A percentile compares a stretch with the other conserved stretches of the same genome.
phyloP scores from a whole-genome alignment of 2,329 filamentous ascomycete genomes.

The Diaporthe helianthi region DNA sequence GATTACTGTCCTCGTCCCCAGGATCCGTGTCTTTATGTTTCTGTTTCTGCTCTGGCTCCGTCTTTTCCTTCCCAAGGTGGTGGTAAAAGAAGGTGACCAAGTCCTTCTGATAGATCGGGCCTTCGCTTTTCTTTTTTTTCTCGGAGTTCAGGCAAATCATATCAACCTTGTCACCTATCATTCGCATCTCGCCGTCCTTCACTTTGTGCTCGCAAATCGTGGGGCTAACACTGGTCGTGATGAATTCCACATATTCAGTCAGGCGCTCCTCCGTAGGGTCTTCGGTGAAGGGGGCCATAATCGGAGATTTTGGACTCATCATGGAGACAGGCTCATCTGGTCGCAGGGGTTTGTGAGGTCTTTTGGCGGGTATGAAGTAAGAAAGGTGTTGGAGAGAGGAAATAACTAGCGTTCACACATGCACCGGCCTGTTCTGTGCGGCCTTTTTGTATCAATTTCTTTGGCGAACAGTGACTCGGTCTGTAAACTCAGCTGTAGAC shows the following conservation, averaged over 20 bases:
- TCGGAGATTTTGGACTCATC: background rate
- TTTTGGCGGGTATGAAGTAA: background rate
- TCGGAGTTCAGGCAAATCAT: background rate
- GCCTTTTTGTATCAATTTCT: background rate
- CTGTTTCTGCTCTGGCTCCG: background rate
- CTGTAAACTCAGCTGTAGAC: background rate
- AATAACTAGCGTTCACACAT: too few relatives aligned
- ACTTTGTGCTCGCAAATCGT: background rate
- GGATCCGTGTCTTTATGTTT: background rate
- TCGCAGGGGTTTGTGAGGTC: background rate
- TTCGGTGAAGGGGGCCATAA: background rate
- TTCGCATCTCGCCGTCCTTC: background rate
- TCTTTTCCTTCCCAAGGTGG: background rate
- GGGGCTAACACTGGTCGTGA: too few relatives aligned
- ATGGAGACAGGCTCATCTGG: too few relatives aligned
- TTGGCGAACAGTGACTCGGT: background rate
- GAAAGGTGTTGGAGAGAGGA: accelerated
- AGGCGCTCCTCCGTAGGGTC: background rate
- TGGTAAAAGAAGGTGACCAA: background rate
- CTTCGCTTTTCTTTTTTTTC: background rate
- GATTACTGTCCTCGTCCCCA: too few relatives aligned
- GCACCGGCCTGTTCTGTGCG: too few relatives aligned
- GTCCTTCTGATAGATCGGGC: slow-evolving; percentile 7
- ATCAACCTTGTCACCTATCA: background rate
- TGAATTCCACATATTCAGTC: background rate